A percentile compares a stretch with the other conserved stretches of the same genome.
Conservation (phyloP, 345 rosid species). For the Mercurialis annua region DNA sequence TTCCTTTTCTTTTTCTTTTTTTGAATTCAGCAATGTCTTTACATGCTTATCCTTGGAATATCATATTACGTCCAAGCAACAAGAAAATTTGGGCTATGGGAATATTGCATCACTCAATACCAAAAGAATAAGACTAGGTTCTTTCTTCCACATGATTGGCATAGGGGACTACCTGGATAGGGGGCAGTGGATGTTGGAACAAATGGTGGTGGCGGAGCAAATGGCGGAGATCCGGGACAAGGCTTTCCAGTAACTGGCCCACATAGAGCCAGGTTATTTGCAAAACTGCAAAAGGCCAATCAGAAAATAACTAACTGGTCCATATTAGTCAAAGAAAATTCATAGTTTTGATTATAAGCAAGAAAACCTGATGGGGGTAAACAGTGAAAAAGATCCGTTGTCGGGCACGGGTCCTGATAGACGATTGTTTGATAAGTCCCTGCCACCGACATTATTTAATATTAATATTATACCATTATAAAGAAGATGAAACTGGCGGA, state of each 20-base stretch:
- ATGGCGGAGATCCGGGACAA: constrained; percentile 47
- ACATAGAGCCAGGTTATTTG: constrained; percentile 86
- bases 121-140: not conserved
- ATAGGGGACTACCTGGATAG: constrained; percentile 47
- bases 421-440: constrained; percentile 41
- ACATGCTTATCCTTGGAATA: not conserved
- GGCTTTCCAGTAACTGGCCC: constrained; percentile 97
- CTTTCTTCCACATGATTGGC: not conserved
- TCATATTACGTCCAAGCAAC: not conserved
- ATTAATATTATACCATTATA: not conserved
- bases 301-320: constrained; percentile 8
- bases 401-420: constrained; percentile 39
- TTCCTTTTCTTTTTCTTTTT: too few species aligned
- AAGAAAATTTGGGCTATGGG: not conserved
- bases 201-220: constrained; percentile 74
- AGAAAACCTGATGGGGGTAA: constrained; percentile 37
- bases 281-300: constrained; percentile 48
- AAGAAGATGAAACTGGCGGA: constrained; percentile 3
- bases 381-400: constrained; percentile 31
- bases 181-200: constrained; percentile 78
- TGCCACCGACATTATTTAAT: constrained; percentile 12
- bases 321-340: not conserved
- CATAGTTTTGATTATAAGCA: not conserved
- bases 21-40: too few species aligned
- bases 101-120: not conserved